Conservation (phyloP, 371 early-diverging fungal species). For the Saksenaea vasiformis region DNA sequence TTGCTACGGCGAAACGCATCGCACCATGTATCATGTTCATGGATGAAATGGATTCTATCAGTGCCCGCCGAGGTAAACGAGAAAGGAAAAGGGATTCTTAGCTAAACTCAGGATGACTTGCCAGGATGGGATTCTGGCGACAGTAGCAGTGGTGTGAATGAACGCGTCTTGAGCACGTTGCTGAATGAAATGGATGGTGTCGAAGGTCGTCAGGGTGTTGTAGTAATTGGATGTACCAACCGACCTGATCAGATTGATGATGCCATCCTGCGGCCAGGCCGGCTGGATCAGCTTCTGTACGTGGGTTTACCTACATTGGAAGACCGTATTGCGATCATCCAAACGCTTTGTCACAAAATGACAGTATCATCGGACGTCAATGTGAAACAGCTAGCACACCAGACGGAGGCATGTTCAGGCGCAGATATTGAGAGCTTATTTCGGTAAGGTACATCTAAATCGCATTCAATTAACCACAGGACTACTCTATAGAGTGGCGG, state of each 20-base stretch:
- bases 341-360: slow-evolving; percentile 23
- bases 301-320: slow-evolving; percentile 60
- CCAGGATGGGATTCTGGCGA: slow-evolving; percentile 53
- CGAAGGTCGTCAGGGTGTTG: slow-evolving; percentile 68
- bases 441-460: slow-evolving; percentile 36
- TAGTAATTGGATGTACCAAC: slow-evolving; percentile 84
- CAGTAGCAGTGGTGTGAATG: slow-evolving; percentile 73
- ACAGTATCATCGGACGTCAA: slow-evolving; percentile 35
- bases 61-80: slow-evolving; percentile 69
- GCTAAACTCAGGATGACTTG: background rate
- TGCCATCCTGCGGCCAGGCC: slow-evolving; percentile 87
- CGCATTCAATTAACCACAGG: background rate
- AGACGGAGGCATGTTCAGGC: slow-evolving; percentile 59
- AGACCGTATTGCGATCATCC: slow-evolving; percentile 59
- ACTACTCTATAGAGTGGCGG: slow-evolving; percentile 53
- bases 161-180: slow-evolving; percentile 74
- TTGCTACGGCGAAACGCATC: slow-evolving; percentile 78
- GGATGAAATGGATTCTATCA: slow-evolving; percentile 90
- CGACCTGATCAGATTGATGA: slow-evolving; percentile 81
- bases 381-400: slow-evolving; percentile 33
- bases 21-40: slow-evolving; percentile 90
- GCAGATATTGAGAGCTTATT: slow-evolving; percentile 65
- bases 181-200: slow-evolving; percentile 86
- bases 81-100: background rate
- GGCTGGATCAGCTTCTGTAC: slow-evolving; percentile 73